These are phyloP conservation scores for Dipodascus albidus DNA, from an alignment of 805 yeast species.

Conservation along the genomic window DNA sequence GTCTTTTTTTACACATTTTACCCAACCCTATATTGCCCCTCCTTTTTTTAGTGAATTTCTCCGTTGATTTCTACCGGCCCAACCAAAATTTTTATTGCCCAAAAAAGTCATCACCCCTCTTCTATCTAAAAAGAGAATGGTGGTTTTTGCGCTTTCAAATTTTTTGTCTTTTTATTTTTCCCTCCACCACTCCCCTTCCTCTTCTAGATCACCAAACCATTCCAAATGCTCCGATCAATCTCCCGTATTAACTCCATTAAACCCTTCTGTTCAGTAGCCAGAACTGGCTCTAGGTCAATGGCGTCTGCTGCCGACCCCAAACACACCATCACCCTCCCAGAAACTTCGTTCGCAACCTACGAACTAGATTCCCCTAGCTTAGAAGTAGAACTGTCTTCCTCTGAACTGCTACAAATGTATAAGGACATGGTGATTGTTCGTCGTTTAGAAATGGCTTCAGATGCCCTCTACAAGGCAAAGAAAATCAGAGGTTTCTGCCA, in stretches of 20 bases:
- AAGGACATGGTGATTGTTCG: conserved; percentile 81
- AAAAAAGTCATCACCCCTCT: background rate
- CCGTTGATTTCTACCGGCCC: background rate
- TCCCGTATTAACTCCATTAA: background rate
- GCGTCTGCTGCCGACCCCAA: background rate
- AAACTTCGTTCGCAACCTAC: conserved; percentile 76
- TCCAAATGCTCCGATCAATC: background rate
- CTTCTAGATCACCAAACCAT: background rate
- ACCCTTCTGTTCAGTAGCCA: no score
- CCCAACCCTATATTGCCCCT: background rate
- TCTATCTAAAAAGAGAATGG: no score
- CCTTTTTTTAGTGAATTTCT: no score
- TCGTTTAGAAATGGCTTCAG: conserved; percentile 99
- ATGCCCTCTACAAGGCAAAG: conserved; percentile 95
- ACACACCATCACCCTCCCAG: conserved; percentile 42
- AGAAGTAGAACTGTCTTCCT: conserved; percentile 69
- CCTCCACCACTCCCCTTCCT: background rate
- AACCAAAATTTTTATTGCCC: background rate
- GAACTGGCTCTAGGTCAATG: background rate
- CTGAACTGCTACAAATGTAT: conserved; percentile 79
- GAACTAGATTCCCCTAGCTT: conserved; percentile 64
- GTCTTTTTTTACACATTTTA: background rate
- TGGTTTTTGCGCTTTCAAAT: no score
- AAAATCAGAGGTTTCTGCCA: conserved; percentile 99
- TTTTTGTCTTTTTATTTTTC: background rate